A percentile compares a stretch with the other conserved stretches of the same genome.
Conservation (phyloP, 306 rosid genomes). For the Malus fusca region DNA sequence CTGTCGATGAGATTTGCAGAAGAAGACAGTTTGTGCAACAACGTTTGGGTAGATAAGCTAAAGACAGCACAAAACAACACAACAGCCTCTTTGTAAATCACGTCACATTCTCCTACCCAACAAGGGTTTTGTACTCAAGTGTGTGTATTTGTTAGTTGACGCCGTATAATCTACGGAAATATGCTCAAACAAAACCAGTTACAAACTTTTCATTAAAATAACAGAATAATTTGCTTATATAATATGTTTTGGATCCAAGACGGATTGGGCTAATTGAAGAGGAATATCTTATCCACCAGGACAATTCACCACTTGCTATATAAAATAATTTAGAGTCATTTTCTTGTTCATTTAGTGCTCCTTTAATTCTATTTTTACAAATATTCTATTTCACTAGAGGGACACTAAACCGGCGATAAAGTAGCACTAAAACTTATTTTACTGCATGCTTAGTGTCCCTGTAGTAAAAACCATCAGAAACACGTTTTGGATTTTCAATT, state of each 20-base stretch:
- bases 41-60: constrained; percentile 2
- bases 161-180: not conserved
- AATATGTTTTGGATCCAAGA: not conserved
- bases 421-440: not conserved
- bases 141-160: not conserved
- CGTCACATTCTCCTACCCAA: constrained; percentile 16
- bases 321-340: no score
- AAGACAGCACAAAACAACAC: constrained; percentile 17
- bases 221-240: no score
- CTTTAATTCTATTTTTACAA: no score
- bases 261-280: not conserved
- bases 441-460: not conserved
- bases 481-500: not conserved
- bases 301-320: no score
- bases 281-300: not conserved
- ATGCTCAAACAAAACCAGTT: not conserved
- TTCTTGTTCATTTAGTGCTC: no score
- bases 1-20: constrained; percentile 13
- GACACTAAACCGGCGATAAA: not conserved
- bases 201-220: not conserved
- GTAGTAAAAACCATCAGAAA: not conserved
- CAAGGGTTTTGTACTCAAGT: not conserved
- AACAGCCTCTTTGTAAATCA: constrained; percentile 17
- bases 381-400: not conserved
- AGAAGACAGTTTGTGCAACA: constrained; percentile 27